Conservation (phyloP, 129 eudicot species). For the Calendula officinalis region DNA sequence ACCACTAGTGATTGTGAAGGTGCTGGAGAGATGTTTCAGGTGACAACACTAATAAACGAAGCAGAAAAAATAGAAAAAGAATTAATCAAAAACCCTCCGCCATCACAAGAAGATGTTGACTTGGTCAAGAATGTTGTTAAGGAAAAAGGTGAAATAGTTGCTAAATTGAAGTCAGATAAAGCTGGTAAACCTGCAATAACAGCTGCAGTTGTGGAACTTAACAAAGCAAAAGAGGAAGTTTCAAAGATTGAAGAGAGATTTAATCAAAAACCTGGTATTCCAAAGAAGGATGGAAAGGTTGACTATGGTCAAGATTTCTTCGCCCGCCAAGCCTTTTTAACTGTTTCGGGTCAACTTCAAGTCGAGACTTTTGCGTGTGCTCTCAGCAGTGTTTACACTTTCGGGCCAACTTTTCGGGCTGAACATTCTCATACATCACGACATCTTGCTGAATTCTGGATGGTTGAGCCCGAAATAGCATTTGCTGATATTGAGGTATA, state of each 20-base stretch:
- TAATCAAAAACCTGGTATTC: conserved; percentile 64
- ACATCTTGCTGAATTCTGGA: conserved; percentile 97
- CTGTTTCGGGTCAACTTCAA: conserved; percentile 97
- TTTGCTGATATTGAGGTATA: conserved; percentile 88
- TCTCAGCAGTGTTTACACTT: conserved; percentile 82
- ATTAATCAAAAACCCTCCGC: conserved; percentile 63
- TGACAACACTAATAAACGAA: conserved; percentile 73
- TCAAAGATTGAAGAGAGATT: conserved; percentile 58
- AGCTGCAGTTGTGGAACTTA: conserved; percentile 77
- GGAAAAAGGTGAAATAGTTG: conserved; percentile 72
- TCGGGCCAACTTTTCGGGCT: conserved; percentile 99
- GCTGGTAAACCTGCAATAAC: conserved; percentile 56
- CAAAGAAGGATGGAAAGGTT: conserved; percentile 76
- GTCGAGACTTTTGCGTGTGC: conserved; percentile 92
- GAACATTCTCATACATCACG: conserved; percentile 89
- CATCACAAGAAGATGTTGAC: conserved; percentile 60
- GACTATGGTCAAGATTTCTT: conserved; percentile 86
- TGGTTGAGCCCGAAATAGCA: conserved; percentile 96
- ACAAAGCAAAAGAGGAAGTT: conserved; percentile 60
- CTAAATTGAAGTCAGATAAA: conserved; percentile 70
- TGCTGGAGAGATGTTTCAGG: conserved; percentile 98
- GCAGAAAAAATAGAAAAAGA: conserved; percentile 82
- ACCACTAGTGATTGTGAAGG: conserved; percentile 98
- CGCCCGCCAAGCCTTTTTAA: conserved; percentile 80
- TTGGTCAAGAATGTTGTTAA: conserved; percentile 52